Percentiles rank a stretch among this genome's conserved stretches.
Evolutionary conservation across 73 alveolate species (phyloP).

Genomic region (Stentor coeruleus): DNA sequence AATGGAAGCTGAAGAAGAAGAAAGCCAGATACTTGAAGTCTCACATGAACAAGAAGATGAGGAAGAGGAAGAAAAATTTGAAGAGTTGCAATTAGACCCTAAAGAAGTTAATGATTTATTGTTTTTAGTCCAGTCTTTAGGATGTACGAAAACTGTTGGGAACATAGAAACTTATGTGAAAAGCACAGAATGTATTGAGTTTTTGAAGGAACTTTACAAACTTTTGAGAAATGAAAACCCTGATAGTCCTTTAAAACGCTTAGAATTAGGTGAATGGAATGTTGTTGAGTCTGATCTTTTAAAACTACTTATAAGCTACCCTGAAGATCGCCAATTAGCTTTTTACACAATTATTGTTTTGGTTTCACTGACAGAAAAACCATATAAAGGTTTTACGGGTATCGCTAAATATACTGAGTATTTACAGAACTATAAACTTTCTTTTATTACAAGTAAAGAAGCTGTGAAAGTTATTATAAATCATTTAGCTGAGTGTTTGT

Average conservation of each 20-base stretch:
- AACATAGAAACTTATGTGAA: conserved; percentile 57
- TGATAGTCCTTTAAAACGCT: conserved; percentile 56
- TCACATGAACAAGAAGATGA: no score
- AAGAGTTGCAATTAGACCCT: conserved; percentile 15
- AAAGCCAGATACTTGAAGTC: not conserved
- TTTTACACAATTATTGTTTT: conserved; percentile 54
- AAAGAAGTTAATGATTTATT: conserved; percentile 27
- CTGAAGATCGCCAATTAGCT: conserved; percentile 60
- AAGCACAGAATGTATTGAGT: conserved; percentile 42
- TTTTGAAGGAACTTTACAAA: conserved; percentile 45
- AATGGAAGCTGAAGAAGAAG: not conserved
- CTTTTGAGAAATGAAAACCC: conserved; percentile 56
- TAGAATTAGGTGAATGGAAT: conserved; percentile 56
- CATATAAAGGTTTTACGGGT: conserved; percentile 30
- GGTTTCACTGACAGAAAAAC: conserved; percentile 54
- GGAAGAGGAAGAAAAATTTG: not conserved
- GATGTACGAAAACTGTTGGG: conserved; percentile 42
- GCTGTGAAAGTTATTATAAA: conserved; percentile 46
- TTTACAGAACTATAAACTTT: conserved; percentile 52
- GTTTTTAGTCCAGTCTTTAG: conserved; percentile 43
- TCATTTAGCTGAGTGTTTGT: conserved; percentile 64
- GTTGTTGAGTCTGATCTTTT: conserved; percentile 61
- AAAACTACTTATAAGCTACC: conserved; percentile 62
- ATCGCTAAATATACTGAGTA: conserved; percentile 30
- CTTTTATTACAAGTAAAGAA: conserved; percentile 40